Base-by-base conservation (phyloP, 148 eudicot genomes). In the Vaccinium vitisidaea region DNA sequence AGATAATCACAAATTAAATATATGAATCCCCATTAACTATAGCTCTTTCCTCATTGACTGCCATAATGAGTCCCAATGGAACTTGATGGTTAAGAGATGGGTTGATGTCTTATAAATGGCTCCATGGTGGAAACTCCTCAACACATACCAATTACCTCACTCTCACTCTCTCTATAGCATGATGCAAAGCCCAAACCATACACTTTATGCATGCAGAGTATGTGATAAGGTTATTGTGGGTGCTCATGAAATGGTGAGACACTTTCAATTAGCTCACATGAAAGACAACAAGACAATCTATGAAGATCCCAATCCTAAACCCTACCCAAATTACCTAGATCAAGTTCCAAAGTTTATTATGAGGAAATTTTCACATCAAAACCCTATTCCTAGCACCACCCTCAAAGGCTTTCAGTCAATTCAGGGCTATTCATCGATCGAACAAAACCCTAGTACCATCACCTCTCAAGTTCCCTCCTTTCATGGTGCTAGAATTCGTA, bases 151-250 rank as follows among this genome's bases (percentile, higher is more conserved):
- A 23, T 67, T 23, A 9, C 2, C 73, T 67, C 32, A 6, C 11
- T 23, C 73, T 67, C 32, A 8, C 73, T 67, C 2, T 61, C 71
- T 65, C 13, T 21, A 0, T 61, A 19, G 8, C 25, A 61, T n/a
- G 73, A 67, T 67, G 32, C 73, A 25, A 25, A 67, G 13, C 15
- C 32, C 32, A 43, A 43, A 4, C 46, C 46, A 43, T 43, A 43
- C 46, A 43, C 46, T 4, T 4, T 16, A 85, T 0, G 86, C 87
- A 14, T 89, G 90, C 74, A 86, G 86, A 46, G n/a, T 63, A 43
- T 89, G 90, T 59, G 84, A 87, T 56, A 58, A 80, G 52, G 73
- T 84, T 21, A 86, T 79, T 61, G 5, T 39, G 3, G 80, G 13
- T 59, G 12, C 75, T 52, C 86, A 13, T 32, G 25, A 84, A 70